Percentiles rank a stretch among this genome's conserved stretches.
These are phyloP conservation scores for Tylopilus sp. DNA, from an alignment of 768 basidiomycete species.

Conservation along the genomic window DNA sequence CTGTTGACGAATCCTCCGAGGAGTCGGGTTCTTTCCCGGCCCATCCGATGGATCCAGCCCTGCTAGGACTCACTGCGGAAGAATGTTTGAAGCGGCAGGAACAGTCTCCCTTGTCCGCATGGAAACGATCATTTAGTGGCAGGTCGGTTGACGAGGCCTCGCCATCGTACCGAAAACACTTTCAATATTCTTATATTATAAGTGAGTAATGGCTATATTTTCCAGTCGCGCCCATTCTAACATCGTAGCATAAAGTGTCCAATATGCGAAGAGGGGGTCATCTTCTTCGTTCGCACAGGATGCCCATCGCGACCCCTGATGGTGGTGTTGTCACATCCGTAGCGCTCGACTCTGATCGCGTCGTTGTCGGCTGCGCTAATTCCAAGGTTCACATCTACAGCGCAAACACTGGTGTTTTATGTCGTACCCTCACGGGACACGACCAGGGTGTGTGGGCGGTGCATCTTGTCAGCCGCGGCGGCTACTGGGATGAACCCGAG, in stretches of 20 bases:
- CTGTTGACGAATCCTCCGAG: slow-evolving; percentile 30
- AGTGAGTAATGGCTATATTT: slow-evolving; percentile 41
- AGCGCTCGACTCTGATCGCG: slow-evolving; percentile 77
- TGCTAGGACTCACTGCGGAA: slow-evolving; percentile 37
- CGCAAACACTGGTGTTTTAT: slow-evolving; percentile 69
- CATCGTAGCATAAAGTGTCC: slow-evolving; percentile 49
- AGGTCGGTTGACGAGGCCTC: background rate
- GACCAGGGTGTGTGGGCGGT: slow-evolving; percentile 92
- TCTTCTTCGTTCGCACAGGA: slow-evolving; percentile 62
- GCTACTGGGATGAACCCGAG: slow-evolving; percentile 34
- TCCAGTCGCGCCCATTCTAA: background rate
- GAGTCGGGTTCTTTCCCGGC: slow-evolving; percentile 34
- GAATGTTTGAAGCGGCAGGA: slow-evolving; percentile 29
- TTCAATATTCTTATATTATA: slow-evolving; percentile 68
- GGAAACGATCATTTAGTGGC: slow-evolving; percentile 17
- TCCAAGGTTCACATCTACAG: slow-evolving; percentile 83
- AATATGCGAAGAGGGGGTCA: slow-evolving; percentile 79
- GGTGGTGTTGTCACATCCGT: slow-evolving; percentile 81
- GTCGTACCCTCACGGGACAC: slow-evolving; percentile 79
- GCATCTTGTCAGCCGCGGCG: slow-evolving; percentile 70
- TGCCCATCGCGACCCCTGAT: slow-evolving; percentile 40
- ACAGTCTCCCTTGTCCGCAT: slow-evolving; percentile 21
- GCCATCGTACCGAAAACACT: slow-evolving; percentile 62
- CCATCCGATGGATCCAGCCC: slow-evolving; percentile 39
- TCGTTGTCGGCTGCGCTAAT: slow-evolving; percentile 88